Conservation (phyloP, 2,329 filamentous ascomycete species). For the Beauveria brongniartii region DNA sequence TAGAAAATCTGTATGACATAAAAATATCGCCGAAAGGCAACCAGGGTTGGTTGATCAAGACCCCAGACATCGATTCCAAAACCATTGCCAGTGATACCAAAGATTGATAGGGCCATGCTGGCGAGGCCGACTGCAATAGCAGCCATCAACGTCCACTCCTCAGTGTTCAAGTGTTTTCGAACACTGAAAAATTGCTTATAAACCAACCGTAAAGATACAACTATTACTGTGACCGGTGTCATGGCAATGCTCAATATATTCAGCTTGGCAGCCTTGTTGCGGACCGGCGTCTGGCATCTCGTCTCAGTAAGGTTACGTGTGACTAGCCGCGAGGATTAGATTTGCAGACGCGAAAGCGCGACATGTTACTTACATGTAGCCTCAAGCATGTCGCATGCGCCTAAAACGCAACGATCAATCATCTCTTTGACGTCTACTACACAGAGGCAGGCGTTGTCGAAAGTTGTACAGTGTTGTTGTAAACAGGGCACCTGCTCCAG, state of each 20-base stretch:
- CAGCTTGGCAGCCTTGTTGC: not conserved
- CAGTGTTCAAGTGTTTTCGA: slow-evolving; percentile 21
- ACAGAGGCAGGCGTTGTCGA: not conserved
- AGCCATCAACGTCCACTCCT: slow-evolving; percentile 27
- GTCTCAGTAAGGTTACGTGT: slow-evolving; percentile 1
- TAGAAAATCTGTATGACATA: slow-evolving; percentile 32
- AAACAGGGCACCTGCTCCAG: not conserved
- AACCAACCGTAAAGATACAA: slow-evolving; percentile 29
- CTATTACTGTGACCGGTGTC: slow-evolving; percentile 16
- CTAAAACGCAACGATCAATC: not conserved
- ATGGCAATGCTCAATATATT: not conserved
- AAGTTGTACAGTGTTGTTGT: not conserved
- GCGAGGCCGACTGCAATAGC: slow-evolving; percentile 22
- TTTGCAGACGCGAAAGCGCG: too few relatives aligned
- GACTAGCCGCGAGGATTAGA: not conserved
- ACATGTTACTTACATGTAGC: not conserved
- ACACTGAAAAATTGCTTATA: slow-evolving; percentile 27
- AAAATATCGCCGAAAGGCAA: slow-evolving; percentile 30
- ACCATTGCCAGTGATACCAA: slow-evolving; percentile 25
- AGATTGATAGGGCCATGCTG: slow-evolving; percentile 22
- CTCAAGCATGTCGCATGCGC: not conserved
- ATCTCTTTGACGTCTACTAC: not conserved
- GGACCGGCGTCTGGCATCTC: slow-evolving; percentile 3
- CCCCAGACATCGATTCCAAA: slow-evolving; percentile 39
- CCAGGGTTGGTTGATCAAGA: slow-evolving; percentile 29